Percentiles rank a stretch among this genome's conserved stretches.
Conservation (phyloP, 208 protist genomes). For the Acanthamoeba royreba region DNA sequence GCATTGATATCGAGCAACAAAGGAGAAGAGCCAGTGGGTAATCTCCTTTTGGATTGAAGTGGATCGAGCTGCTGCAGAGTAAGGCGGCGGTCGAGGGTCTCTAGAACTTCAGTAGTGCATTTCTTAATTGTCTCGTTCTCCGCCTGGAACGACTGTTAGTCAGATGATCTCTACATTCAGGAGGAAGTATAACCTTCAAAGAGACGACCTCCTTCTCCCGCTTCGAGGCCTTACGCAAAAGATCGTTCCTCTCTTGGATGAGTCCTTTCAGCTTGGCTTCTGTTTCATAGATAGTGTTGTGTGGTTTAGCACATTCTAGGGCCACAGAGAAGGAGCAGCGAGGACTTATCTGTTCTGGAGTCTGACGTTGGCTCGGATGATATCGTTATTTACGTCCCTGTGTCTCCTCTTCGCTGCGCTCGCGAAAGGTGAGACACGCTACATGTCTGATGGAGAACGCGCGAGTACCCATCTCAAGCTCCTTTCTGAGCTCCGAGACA, state of each 20-base stretch:
- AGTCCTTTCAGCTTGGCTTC: not conserved
- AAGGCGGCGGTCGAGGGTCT: not conserved
- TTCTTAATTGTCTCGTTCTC: not conserved
- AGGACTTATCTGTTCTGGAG: not conserved
- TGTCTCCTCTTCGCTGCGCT: not conserved
- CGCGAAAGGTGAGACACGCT: not conserved
- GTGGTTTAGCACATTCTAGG: not conserved
- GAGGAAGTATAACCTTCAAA: not conserved
- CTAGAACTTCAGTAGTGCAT: not conserved
- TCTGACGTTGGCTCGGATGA: not conserved
- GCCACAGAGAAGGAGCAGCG: not conserved
- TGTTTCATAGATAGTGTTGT: not conserved
- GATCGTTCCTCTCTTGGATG: not conserved
- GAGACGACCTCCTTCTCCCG: not conserved
- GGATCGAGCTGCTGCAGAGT: not conserved
- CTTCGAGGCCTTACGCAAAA: not conserved
- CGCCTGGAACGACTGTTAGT: not conserved
- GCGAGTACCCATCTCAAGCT: not conserved
- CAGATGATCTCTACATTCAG: not conserved
- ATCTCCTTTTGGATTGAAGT: not conserved
- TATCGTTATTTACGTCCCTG: conserved; percentile 7
- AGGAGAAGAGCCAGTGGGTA: not conserved
- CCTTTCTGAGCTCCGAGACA: not conserved
- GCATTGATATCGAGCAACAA: not conserved
- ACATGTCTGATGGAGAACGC: too few species aligned